Conservation (phyloP, 2,329 filamentous ascomycete species). For the Westerdykella sp. region DNA sequence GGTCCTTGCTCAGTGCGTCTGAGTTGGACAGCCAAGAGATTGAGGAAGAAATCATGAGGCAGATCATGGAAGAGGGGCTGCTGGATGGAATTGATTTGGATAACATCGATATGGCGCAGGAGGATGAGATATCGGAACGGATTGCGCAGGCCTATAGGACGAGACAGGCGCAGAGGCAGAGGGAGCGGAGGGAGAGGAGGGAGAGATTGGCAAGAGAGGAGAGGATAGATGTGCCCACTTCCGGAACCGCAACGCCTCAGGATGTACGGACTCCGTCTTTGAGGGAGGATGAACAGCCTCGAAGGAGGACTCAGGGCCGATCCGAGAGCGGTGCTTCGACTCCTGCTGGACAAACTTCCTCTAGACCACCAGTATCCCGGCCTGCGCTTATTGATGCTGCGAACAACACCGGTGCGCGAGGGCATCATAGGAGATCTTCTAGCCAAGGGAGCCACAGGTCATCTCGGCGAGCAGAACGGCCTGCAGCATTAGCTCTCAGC, state of each 20-base stretch:
- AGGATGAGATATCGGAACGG: constrained; percentile 83
- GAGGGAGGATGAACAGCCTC: constrained; percentile 25
- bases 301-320: constrained; percentile 29
- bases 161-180: constrained; percentile 60
- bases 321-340: constrained; percentile 32
- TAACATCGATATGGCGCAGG: constrained; percentile 73
- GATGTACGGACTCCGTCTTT: constrained; percentile 21
- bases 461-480: constrained; percentile 27
- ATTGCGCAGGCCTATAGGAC: constrained; percentile 85
- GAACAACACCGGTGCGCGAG: constrained; percentile 20
- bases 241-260: constrained; percentile 10
- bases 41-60: constrained; percentile 79
- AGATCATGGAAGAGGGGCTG: constrained; percentile 81
- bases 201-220: constrained; percentile 38
- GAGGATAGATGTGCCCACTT: constrained; percentile 15
- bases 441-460: constrained; percentile 42
- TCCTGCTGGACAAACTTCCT: constrained; percentile 17
- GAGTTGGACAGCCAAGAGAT: constrained; percentile 72
- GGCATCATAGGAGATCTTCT: constrained; percentile 41
- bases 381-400: constrained; percentile 43
- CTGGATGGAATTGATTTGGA: constrained; percentile 84
- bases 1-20: constrained; percentile 75
- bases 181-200: constrained; percentile 34
- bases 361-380: constrained; percentile 41
- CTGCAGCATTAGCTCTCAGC: constrained; percentile 17